Percentiles rank a stretch among this genome's conserved stretches.
phyloP scores from a whole-genome alignment of 805 yeast species.

The Komagataella pseudopastoris region DNA sequence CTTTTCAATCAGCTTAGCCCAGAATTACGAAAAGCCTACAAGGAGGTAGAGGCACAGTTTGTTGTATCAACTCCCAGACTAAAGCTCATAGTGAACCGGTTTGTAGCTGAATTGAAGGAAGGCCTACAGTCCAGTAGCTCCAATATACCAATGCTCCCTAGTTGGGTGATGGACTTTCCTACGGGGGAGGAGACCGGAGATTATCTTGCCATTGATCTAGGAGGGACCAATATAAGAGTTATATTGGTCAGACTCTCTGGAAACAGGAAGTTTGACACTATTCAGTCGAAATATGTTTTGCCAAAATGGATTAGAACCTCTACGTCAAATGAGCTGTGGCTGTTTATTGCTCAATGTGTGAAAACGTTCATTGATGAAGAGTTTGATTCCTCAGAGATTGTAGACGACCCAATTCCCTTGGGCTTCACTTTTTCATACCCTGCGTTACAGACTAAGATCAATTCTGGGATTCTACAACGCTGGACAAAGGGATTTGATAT shows the following conservation, averaged over 20 bases:
- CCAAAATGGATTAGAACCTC: constrained; percentile 75
- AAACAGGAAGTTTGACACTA: constrained; percentile 68
- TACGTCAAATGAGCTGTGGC: constrained; percentile 62
- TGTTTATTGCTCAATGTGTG: constrained; percentile 75
- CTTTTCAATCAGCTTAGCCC: constrained; percentile 13
- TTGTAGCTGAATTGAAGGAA: constrained; percentile 65
- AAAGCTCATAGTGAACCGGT: constrained; percentile 57
- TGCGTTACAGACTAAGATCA: constrained; percentile 68
- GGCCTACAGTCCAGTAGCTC: constrained; percentile 71
- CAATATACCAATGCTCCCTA: constrained; percentile 92
- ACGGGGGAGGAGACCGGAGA: constrained; percentile 86
- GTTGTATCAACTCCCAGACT: constrained; percentile 48
- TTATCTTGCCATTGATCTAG: constrained; percentile 87
- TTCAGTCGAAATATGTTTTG: constrained; percentile 75
- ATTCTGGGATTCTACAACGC: constrained; percentile 78
- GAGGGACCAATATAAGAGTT: constrained; percentile 94
- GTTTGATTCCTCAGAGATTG: constrained; percentile 30
- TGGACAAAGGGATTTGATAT: constrained; percentile 99
- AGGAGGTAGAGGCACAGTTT: constrained; percentile 45
- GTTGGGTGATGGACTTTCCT: constrained; percentile 93
- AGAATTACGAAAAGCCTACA: constrained; percentile 25
- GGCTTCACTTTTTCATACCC: constrained; percentile 97
- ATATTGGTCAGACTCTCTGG: constrained; percentile 81
- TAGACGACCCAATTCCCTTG: constrained; percentile 61
- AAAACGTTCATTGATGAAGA: constrained; percentile 52